phyloP scores from a whole-genome alignment of 495 filamentous ascomycete species.

The Hypomontagnella monticulosa region DNA sequence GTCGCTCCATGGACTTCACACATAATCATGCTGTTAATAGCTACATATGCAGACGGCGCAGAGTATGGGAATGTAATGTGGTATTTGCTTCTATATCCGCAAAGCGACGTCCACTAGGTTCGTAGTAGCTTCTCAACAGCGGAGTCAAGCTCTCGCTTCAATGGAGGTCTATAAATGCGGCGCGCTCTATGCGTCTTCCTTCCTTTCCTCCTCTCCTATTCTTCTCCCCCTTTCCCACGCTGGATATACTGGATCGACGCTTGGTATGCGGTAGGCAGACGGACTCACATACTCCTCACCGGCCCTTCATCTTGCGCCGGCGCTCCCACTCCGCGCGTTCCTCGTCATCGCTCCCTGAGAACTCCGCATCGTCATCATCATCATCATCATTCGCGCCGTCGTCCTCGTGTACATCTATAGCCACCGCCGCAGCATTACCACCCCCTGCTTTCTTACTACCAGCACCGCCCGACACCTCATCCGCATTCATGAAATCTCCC shows the following conservation, averaged over 20 bases:
- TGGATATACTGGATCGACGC: too few relatives aligned
- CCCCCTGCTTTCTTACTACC: conserved; percentile 12
- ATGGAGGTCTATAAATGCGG: conserved; percentile 10
- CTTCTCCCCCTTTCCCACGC: not conserved
- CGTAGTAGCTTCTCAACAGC: conserved; percentile 6
- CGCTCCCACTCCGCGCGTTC: conserved; percentile 63
- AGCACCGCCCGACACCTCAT: not conserved
- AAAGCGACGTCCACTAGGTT: not conserved
- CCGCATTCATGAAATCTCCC: conserved; percentile 57
- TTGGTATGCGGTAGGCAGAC: too few relatives aligned
- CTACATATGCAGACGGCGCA: too few relatives aligned
- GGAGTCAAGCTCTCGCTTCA: conserved; percentile 4
- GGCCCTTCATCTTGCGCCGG: conserved; percentile 51
- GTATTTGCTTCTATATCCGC: conserved; percentile 17
- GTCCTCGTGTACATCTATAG: not conserved
- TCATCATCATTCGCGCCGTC: conserved; percentile 41
- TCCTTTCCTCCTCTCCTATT: not conserved
- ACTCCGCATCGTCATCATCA: conserved; percentile 60
- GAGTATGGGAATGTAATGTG: not conserved
- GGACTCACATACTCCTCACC: conserved; percentile 22
- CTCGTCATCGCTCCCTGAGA: conserved; percentile 63
- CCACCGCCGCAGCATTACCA: not conserved
- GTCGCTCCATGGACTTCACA: too few relatives aligned
- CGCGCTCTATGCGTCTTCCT: not conserved
- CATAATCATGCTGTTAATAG: too few relatives aligned